Evolutionary conservation across 371 early-diverging fungal genomes (phyloP).

Genomic region (Choanephora cucurbitarum): DNA sequence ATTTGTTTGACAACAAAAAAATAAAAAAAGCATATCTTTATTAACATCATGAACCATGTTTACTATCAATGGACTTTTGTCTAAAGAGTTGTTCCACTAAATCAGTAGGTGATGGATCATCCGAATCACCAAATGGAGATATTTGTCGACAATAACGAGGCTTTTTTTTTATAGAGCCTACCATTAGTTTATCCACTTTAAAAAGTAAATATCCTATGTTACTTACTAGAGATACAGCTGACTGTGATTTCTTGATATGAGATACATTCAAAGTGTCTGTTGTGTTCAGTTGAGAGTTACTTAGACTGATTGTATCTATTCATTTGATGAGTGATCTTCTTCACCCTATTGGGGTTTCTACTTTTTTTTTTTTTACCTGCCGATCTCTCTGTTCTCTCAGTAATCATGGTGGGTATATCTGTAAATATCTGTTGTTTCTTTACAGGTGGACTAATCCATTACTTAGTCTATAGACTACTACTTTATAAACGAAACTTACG

Average conservation of each 20-base stretch:
- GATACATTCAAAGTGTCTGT: not conserved
- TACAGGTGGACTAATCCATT: conserved; percentile 33
- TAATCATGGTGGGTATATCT: conserved; percentile 45
- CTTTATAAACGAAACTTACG: conserved; percentile 24
- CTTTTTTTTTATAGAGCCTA: too few relatives aligned
- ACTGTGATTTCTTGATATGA: conserved; percentile 24
- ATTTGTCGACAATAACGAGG: conserved; percentile 28
- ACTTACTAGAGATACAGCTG: conserved; percentile 31
- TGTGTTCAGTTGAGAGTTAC: conserved; percentile 27
- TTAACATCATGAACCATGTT: too few relatives aligned
- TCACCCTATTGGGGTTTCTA: too few relatives aligned
- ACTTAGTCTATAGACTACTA: not conserved
- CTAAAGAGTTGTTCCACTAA: conserved; percentile 36
- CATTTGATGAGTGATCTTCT: too few relatives aligned
- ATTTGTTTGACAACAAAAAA: too few relatives aligned
- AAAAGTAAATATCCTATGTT: too few relatives aligned
- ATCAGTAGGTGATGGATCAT: conserved; percentile 38
- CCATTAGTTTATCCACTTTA: too few relatives aligned
- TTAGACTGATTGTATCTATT: conserved; percentile 30
- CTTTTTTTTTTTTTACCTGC: conserved; percentile 35
- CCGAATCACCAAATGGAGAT: conserved; percentile 20
- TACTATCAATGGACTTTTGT: too few relatives aligned
- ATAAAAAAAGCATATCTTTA: too few relatives aligned
- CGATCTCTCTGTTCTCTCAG: conserved; percentile 35
- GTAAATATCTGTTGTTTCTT: conserved; percentile 42